phyloP scores from a whole-genome alignment of 345 rosid species.

The Euclidium syriacum region DNA sequence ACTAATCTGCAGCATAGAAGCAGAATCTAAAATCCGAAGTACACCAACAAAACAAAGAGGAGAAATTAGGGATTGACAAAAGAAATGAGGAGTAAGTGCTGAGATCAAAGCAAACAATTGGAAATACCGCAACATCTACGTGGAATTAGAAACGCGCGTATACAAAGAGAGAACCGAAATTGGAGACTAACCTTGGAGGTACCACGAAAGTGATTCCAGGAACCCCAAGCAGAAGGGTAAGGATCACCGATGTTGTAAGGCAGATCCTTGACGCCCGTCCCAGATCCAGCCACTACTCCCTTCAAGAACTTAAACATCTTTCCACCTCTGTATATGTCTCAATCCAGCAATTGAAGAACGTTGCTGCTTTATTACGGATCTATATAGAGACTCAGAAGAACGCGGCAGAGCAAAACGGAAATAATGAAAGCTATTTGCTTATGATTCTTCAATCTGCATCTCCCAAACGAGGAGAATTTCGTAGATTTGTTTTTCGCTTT shows the following conservation, averaged over 20 bases:
- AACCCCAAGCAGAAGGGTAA: conserved; percentile 89
- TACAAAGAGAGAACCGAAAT: not conserved
- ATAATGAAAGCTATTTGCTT: not conserved
- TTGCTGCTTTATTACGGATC: conserved; percentile 8
- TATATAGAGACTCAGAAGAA: not conserved
- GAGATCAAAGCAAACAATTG: not conserved
- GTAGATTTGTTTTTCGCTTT: conserved; percentile 17
- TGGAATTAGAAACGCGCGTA: not conserved
- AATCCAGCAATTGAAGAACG: conserved; percentile 1
- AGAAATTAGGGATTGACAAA: not conserved
- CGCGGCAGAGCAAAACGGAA: not conserved
- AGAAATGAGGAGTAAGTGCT: not conserved
- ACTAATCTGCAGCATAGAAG: not conserved
- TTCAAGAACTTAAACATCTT: conserved; percentile 84
- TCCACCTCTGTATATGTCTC: conserved; percentile 7
- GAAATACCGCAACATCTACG: not conserved
- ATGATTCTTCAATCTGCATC: conserved; percentile 20
- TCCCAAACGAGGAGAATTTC: conserved; percentile 8
- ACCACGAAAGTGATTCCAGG: conserved; percentile 92
- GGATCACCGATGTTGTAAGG: conserved; percentile 92
- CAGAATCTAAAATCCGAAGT: not conserved
- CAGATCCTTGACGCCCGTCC: conserved; percentile 89
- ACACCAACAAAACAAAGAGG: not conserved
- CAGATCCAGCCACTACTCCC: conserved; percentile 94
- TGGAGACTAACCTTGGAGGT: conserved; percentile 61